These are phyloP conservation scores for Conringia planisiliqua DNA, from an alignment of 345 rosid genomes.

Conservation along the genomic window DNA sequence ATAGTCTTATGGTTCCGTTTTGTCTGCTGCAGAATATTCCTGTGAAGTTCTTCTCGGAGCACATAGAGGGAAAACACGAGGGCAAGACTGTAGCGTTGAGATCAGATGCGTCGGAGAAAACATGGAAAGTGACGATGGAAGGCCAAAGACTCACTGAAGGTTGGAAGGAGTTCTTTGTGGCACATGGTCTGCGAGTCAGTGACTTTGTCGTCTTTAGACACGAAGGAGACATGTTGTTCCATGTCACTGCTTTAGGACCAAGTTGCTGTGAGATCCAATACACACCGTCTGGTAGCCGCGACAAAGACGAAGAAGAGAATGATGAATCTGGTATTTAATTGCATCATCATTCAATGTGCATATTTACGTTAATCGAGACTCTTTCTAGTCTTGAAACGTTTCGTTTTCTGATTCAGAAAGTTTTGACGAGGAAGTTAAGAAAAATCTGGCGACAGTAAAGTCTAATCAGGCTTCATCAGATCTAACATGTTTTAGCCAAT, in stretches of 20 bases:
- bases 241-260: slow-evolving; percentile 16
- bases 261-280: slow-evolving; percentile 13
- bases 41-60: background rate
- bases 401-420: background rate
- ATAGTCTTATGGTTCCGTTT: background rate
- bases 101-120: background rate
- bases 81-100: background rate
- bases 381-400: background rate
- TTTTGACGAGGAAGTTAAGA: background rate
- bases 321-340: background rate
- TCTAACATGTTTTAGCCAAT: background rate
- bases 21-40: slow-evolving; percentile 8
- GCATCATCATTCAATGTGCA: background rate
- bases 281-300: background rate
- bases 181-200: slow-evolving; percentile 9
- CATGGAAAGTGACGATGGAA: slow-evolving; percentile 22
- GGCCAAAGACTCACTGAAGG: background rate
- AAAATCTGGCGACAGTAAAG: background rate
- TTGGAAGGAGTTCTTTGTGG: slow-evolving; percentile 1
- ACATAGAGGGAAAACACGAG: slow-evolving; percentile 5
- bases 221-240: slow-evolving; percentile 12
- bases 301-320: background rate
- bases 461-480: background rate
- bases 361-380: background rate
- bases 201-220: slow-evolving; percentile 13